A percentile compares a stretch with the other conserved stretches of the same genome.
Evolutionary conservation across 805 yeast genomes (phyloP).

Genomic region (Suhomyces tanzawaensis): DNA sequence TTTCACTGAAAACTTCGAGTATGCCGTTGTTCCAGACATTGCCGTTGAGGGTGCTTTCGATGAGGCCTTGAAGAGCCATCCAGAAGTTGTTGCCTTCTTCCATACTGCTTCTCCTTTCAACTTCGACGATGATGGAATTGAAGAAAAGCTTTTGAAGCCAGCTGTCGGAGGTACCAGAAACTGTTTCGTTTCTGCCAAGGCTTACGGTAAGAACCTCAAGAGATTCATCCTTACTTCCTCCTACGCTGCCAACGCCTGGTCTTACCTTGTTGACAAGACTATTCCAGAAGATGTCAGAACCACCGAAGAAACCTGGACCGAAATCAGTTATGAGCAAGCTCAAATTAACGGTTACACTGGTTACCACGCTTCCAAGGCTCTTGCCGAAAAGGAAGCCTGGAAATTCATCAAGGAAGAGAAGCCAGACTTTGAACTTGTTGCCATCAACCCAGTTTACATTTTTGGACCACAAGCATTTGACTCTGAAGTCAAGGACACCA

Average conservation of each 20-base stretch:
- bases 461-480: conserved; percentile 42
- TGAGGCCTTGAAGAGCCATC: conserved; percentile 22
- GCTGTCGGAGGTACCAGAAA: conserved; percentile 30
- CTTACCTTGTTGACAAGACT: conserved; percentile 10
- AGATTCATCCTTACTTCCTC: conserved; percentile 20
- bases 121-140: conserved; percentile 15
- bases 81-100: conserved; percentile 24
- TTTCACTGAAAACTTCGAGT: conserved; percentile 16
- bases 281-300: conserved; percentile 9
- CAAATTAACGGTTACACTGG: conserved; percentile 41
- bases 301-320: conserved; percentile 53
- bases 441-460: conserved; percentile 37
- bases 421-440: conserved; percentile 21
- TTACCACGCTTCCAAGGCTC: conserved; percentile 58
- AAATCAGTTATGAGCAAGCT: conserved; percentile 48
- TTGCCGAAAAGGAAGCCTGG: conserved; percentile 65
- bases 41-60: conserved; percentile 25
- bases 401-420: conserved; percentile 38
- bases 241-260: conserved; percentile 11
- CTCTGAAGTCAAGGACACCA: conserved; percentile 16
- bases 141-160: conserved; percentile 22
- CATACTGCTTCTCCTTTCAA: conserved; percentile 36
- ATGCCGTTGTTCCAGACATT: conserved; percentile 23
- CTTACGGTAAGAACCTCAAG: conserved; percentile 14
- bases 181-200: conserved; percentile 16